Evolutionary conservation across 352 stramenopile genomes (phyloP).

Genomic region (Achlya hypogyna): DNA sequence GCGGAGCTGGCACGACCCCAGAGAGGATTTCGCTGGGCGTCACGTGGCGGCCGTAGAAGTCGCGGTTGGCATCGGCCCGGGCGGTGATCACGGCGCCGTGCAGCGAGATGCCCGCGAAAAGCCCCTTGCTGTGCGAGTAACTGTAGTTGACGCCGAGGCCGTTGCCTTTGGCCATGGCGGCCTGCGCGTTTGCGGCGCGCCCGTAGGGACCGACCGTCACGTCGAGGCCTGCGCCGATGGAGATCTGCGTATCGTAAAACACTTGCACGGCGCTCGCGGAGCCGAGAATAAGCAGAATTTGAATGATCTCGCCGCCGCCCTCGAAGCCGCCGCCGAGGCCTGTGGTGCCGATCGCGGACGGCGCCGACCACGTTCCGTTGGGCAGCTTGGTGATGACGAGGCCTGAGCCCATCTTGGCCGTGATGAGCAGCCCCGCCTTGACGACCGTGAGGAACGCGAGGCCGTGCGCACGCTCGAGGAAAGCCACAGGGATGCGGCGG

Average conservation of each 20-base stretch:
- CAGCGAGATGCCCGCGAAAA: conserved; percentile 90
- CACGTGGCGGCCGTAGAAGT: conserved; percentile 88
- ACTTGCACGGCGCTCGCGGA: conserved; percentile 87
- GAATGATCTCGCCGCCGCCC: conserved; percentile 85
- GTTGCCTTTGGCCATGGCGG: conserved; percentile 43
- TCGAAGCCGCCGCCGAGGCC: conserved; percentile 83
- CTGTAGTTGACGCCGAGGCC: conserved; percentile 89
- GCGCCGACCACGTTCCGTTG: conserved; percentile 84
- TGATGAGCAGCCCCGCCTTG: conserved; percentile 77
- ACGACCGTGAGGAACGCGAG: conserved; percentile 81
- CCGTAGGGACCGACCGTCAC: conserved; percentile 87
- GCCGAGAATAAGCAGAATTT: conserved; percentile 93
- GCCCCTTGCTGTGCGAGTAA: conserved; percentile 87
- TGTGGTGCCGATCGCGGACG: conserved; percentile 88
- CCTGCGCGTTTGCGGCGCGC: conserved; percentile 72
- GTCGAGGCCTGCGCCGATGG: conserved; percentile 87
- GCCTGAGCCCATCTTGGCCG: conserved; percentile 68
- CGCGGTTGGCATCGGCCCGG: conserved; percentile 89
- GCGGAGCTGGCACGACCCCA: conserved; percentile 41
- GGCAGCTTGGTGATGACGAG: conserved; percentile 87
- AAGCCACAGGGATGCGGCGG: conserved; percentile 63
- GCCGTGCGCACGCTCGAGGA: conserved; percentile 72
- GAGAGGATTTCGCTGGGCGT: conserved; percentile 70
- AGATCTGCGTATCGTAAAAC: conserved; percentile 83
- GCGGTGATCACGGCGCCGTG: conserved; percentile 88